Evolutionary conservation across 2,329 filamentous ascomycete genomes (phyloP), one percentile per base, ranked within the genome.

Genomic region (Rachicladosporium sp.): DNA sequence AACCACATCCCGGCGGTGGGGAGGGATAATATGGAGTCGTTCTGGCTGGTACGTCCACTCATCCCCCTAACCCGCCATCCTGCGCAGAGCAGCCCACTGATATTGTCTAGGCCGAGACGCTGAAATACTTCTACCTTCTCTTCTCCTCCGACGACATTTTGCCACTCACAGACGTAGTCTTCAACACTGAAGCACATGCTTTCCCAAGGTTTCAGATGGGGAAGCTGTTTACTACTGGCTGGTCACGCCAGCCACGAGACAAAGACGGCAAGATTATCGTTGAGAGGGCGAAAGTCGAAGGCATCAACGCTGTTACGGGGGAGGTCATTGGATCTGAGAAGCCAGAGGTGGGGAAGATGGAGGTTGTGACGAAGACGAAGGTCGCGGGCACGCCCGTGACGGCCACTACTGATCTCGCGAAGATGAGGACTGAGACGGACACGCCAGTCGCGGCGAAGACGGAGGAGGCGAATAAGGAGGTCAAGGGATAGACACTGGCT

Each of bases 11-110:
- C 88, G 12, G 77, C 86, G 0, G 60, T 67, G 10, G 66, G 69
- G 34, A 71, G 77, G 44, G 89, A 98, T 62, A 96, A 96, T 51
- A 95, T 98, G 89, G 91, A 98, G 66, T 93, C 86, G 58, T 96
- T 96, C 65, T 98, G 91, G 91, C 74, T 98, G 69, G 82, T 85
- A 65, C 66, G 80, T 64, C 32, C 4, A 67, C 37, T 31, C 15
- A n/a, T 19, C 15, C 15, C 15, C 5, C n/a, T n/a, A n/a, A n/a
- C n/a, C n/a, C 15, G 15, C 15, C 15, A 19, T 19, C 15, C 15
- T 19, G 15, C 15, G 3, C 11, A 15, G 10, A 29, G 3, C 6
- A 9, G 12, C 33, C 27, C 15, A 15, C 40, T 35, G 35, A 33
- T 37, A 37, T 21, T 7, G 6, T 35, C 15, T 31, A 86, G 82